Percentiles rank a stretch among this genome's conserved stretches.
Conservation (phyloP, 257 asterid species). For the Lantana camara region DNA sequence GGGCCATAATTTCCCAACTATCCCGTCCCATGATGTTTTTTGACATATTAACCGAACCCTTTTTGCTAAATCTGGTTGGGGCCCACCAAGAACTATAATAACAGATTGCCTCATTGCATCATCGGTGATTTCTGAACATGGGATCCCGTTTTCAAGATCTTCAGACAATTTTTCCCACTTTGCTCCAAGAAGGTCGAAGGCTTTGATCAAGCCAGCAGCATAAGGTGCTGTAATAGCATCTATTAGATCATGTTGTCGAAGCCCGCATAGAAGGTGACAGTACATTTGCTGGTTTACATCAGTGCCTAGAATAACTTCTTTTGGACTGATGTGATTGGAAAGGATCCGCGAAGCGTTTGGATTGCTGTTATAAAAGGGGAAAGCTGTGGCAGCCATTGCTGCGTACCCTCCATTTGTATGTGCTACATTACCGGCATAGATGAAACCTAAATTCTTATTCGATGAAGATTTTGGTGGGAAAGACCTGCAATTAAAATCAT, state of each 20-base stretch:
- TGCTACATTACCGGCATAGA: constrained; percentile 30
- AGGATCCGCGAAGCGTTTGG: background rate
- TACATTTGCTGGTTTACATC: constrained; percentile 26
- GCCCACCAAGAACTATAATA: constrained; percentile 19
- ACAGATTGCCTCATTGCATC: constrained; percentile 24
- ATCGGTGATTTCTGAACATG: constrained; percentile 13
- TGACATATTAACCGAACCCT: constrained; percentile 24
- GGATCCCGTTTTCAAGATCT: constrained; percentile 28
- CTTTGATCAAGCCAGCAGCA: constrained; percentile 31
- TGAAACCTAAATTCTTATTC: constrained; percentile 26
- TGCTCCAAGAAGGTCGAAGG: constrained; percentile 25
- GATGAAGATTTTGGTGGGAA: constrained; percentile 24
- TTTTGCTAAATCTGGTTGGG: constrained; percentile 17
- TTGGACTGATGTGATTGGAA: constrained; percentile 19
- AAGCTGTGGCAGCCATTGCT: constrained; percentile 35
- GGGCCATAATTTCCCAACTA: constrained; percentile 28
- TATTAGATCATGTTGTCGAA: constrained; percentile 16
- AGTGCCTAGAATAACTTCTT: constrained; percentile 26
- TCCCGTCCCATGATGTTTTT: constrained; percentile 25
- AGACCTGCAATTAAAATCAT: background rate
- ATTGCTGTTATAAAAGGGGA: constrained; percentile 25
- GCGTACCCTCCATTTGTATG: constrained; percentile 28
- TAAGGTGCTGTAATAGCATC: constrained; percentile 20
- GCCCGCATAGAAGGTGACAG: constrained; percentile 33
- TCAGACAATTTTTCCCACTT: constrained; percentile 26